A percentile compares a stretch with the other conserved stretches of the same genome.
These are phyloP conservation scores for Russula sp. DNA, from an alignment of 768 basidiomycete genomes.

Conservation along the genomic window DNA sequence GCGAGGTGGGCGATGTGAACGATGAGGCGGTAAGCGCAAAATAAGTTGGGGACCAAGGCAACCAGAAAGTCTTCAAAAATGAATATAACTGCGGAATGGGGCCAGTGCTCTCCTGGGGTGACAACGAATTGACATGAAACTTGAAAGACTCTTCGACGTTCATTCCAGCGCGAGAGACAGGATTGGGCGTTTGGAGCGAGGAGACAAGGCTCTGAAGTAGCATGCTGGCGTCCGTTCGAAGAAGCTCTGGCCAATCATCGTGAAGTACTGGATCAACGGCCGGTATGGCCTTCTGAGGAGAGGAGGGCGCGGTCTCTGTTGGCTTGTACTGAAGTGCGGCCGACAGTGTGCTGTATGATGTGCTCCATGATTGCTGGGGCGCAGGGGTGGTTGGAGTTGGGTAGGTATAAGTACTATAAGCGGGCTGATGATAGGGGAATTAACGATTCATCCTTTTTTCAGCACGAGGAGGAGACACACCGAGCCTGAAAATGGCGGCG, in stretches of 20 bases:
- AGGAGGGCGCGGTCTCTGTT: neutral
- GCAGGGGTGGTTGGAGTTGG: slow-evolving; percentile 13
- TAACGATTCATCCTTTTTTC: slow-evolving; percentile 1
- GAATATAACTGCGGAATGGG: slow-evolving; percentile 67
- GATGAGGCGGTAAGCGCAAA: slow-evolving; percentile 71
- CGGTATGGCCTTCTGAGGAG: slow-evolving; percentile 2
- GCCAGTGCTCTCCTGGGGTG: slow-evolving; percentile 37
- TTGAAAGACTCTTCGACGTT: slow-evolving; percentile 73
- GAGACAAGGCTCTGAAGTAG: slow-evolving; percentile 53
- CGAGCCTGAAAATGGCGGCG: slow-evolving; percentile 14
- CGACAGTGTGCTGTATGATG: slow-evolving; percentile 20
- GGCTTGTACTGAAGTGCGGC: slow-evolving; percentile 21
- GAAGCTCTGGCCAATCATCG: slow-evolving; percentile 61
- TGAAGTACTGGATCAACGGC: slow-evolving; percentile 31
- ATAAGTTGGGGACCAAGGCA: slow-evolving; percentile 70
- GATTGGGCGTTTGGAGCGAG: slow-evolving; percentile 55
- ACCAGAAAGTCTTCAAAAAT: slow-evolving; percentile 77
- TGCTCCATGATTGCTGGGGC: slow-evolving; percentile 14
- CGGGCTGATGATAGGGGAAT: neutral
- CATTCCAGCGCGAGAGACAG: slow-evolving; percentile 51
- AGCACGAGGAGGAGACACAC: slow-evolving; percentile 4
- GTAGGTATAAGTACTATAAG: slow-evolving; percentile 16
- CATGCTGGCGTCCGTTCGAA: slow-evolving; percentile 45
- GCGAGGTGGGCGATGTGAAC: slow-evolving; percentile 56
- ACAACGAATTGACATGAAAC: slow-evolving; percentile 61